Evolutionary conservation across 2,329 filamentous ascomycete species (phyloP).

Genomic region (Zymoseptoria pseudotritici): DNA sequence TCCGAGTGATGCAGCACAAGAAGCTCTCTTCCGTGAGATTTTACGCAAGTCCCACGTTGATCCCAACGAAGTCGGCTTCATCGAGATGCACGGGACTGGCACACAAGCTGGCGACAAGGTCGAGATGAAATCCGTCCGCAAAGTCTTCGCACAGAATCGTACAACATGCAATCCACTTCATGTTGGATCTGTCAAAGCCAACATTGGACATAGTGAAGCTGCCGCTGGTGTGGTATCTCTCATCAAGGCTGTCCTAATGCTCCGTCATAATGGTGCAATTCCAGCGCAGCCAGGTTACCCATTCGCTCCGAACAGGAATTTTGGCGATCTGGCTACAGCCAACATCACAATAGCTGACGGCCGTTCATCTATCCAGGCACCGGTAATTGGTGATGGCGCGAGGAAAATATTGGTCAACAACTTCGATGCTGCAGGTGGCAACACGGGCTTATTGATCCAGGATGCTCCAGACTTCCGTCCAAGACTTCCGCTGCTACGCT

Average conservation of each 20-base stretch:
- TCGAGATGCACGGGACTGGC: slow-evolving; percentile 17
- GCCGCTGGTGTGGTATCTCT: slow-evolving; percentile 44
- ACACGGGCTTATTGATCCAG: slow-evolving; percentile 60
- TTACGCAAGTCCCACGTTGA: slow-evolving; percentile 9
- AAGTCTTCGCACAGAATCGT: not conserved
- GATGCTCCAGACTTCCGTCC: slow-evolving; percentile 43
- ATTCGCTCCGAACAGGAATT: too few species aligned
- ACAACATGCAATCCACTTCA: slow-evolving; percentile 11
- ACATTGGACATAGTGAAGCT: slow-evolving; percentile 26
- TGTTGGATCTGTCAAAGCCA: slow-evolving; percentile 24
- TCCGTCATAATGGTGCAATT: slow-evolving; percentile 52
- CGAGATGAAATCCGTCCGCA: slow-evolving; percentile 16
- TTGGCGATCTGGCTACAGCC: too few species aligned
- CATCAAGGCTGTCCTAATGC: slow-evolving; percentile 58
- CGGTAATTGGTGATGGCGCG: too few species aligned
- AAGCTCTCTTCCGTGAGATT: slow-evolving; percentile 2
- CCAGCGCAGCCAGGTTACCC: slow-evolving; percentile 53
- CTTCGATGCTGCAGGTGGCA: slow-evolving; percentile 64
- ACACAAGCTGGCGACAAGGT: slow-evolving; percentile 14
- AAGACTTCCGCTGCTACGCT: slow-evolving; percentile 40
- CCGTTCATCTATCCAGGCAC: too few species aligned
- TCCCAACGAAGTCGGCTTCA: slow-evolving; percentile 10
- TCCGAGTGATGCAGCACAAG: slow-evolving; percentile 15
- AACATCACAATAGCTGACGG: too few species aligned
- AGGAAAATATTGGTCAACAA: slow-evolving; percentile 49